phyloP scores from a whole-genome alignment of 73 alveolate genomes.

The Paramecium bursaria region DNA sequence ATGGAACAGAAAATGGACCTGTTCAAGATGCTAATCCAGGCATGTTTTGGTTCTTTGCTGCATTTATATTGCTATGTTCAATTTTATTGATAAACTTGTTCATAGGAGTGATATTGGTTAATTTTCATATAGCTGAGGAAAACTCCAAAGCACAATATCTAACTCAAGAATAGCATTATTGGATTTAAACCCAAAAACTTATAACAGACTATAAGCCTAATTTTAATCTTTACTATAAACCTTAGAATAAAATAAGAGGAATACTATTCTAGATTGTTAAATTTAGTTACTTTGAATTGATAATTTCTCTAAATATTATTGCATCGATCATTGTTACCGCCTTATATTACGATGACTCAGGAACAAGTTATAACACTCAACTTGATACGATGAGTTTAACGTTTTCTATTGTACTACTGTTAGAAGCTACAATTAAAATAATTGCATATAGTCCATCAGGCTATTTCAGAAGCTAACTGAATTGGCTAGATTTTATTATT shows the following conservation, averaged over 20 bases:
- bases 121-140: conserved; percentile 88
- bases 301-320: not conserved
- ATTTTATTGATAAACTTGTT: conserved; percentile 93
- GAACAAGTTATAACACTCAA: conserved; percentile 66
- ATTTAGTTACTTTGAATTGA: not conserved
- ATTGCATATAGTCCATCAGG: conserved; percentile 76
- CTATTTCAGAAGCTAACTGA: conserved; percentile 79
- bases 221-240: conserved; percentile 7
- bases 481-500: conserved; percentile 85
- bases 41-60: conserved; percentile 81
- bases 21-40: conserved; percentile 77
- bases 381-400: conserved; percentile 30
- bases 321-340: conserved; percentile 16
- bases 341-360: conserved; percentile 52
- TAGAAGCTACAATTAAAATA: conserved; percentile 78
- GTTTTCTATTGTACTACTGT: conserved; percentile 74
- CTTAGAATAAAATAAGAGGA: not conserved
- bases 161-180: conserved; percentile 3
- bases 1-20: conserved; percentile 74
- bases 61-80: conserved; percentile 90
- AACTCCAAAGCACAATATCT: conserved; percentile 28
- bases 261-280: not conserved
- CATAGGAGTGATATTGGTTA: conserved; percentile 94
- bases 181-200: conserved; percentile 41
- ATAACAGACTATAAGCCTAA: conserved; percentile 20